phyloP scores from a whole-genome alignment of 2,329 filamentous ascomycete species.

The Alternaria gansuensis region DNA sequence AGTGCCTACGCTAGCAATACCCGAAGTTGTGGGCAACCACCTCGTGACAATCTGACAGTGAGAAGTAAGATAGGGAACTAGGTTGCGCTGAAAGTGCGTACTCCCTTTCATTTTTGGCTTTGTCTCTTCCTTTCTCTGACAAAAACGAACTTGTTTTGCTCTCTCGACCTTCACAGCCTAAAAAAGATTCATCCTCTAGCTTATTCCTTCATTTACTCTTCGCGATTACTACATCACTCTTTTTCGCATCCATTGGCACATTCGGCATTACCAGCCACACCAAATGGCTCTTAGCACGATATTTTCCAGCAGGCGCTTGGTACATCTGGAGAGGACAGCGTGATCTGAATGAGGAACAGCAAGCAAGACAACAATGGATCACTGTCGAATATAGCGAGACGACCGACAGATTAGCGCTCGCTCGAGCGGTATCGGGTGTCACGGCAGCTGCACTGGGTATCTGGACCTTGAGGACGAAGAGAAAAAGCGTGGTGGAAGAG shows the following conservation, averaged over 20 bases:
- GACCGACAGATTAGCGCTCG: not conserved
- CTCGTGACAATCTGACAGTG: not conserved
- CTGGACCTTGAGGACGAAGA: not conserved
- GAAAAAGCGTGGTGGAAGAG: not conserved
- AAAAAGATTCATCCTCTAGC: not conserved
- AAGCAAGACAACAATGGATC: constrained; percentile 4
- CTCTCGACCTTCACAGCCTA: not conserved
- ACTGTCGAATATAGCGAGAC: not conserved
- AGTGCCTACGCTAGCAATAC: no score
- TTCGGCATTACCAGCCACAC: constrained; percentile 4
- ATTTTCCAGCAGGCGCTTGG: constrained; percentile 2
- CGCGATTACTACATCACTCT: not conserved
- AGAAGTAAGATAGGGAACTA: not conserved
- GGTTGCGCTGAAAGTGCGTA: no score
- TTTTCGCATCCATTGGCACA: not conserved
- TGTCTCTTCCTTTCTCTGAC: not conserved
- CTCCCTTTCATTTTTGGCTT: not conserved
- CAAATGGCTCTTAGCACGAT: constrained; percentile 4
- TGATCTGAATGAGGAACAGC: not conserved
- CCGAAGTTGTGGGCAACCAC: no score
- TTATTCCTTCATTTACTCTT: not conserved
- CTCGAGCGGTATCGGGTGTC: not conserved
- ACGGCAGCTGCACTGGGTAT: constrained; percentile 1
- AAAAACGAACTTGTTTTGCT: not conserved
- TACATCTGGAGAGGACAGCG: constrained; percentile 6